Evolutionary conservation across 805 yeast genomes (phyloP).

Genomic region (Isabelozyma pseudorhagii): DNA sequence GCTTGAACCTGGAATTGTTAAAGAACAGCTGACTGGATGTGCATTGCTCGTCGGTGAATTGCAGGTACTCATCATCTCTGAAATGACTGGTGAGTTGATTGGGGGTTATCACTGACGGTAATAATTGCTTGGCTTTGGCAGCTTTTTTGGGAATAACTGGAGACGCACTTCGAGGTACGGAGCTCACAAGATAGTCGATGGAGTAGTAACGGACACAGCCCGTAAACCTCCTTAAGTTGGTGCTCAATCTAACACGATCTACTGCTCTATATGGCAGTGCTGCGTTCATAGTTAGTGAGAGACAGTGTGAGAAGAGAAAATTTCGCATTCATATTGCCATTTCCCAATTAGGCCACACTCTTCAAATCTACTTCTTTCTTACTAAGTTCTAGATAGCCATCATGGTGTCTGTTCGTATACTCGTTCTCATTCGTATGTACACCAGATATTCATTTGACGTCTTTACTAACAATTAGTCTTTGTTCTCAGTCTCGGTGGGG

Average conservation of each 20-base stretch:
- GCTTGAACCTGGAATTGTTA: conserved; percentile 40
- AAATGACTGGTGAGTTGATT: conserved; percentile 16
- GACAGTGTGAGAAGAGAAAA: neutral
- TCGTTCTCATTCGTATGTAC: conserved; percentile 19
- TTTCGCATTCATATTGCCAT: neutral
- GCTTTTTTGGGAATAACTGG: conserved; percentile 3
- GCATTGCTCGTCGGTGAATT: conserved; percentile 10
- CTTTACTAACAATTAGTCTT: conserved; percentile 22
- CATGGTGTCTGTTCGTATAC: conserved; percentile 15
- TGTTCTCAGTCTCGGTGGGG: conserved; percentile 18
- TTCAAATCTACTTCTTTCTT: neutral
- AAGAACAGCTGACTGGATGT: conserved; percentile 33
- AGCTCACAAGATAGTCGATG: conserved; percentile 5
- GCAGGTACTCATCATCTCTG: conserved; percentile 10
- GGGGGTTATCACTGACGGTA: conserved; percentile 17
- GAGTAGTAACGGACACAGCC: neutral
- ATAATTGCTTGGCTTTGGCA: conserved; percentile 18
- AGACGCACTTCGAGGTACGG: conserved; percentile 2
- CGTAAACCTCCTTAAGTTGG: neutral
- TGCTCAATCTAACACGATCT: too few relatives aligned
- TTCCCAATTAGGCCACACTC: neutral
- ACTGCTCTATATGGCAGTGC: neutral
- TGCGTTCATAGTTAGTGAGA: neutral
- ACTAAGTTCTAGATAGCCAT: neutral
- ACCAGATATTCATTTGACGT: neutral